Evolutionary conservation across 208 protist genomes (phyloP).

Genomic region (Phytomonas sp.): DNA sequence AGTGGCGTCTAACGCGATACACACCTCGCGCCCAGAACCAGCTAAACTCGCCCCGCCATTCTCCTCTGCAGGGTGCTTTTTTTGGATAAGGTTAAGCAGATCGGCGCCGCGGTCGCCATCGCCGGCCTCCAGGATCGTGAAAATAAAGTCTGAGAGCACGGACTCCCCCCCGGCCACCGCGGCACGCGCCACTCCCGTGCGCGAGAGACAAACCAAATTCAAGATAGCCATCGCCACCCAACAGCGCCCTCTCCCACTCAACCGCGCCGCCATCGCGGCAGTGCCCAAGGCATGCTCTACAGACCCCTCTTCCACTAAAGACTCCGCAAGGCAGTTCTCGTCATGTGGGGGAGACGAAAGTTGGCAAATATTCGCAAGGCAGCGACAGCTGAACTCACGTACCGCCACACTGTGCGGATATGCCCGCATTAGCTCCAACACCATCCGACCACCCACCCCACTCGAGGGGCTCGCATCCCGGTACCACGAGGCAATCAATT

Average conservation of each 20-base stretch:
- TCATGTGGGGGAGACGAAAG: slow-evolving; percentile 17
- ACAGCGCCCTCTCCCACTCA: slow-evolving; percentile 38
- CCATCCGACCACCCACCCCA: slow-evolving; percentile 17
- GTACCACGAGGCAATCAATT: slow-evolving; percentile 18
- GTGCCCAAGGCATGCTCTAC: slow-evolving; percentile 61
- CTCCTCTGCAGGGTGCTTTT: slow-evolving; percentile 7
- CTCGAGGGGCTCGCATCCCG: not conserved
- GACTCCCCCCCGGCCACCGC: slow-evolving; percentile 32
- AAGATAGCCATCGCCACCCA: slow-evolving; percentile 53
- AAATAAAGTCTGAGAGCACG: slow-evolving; percentile 33
- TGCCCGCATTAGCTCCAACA: slow-evolving; percentile 41
- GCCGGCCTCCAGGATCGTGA: slow-evolving; percentile 20
- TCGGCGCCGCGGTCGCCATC: not conserved
- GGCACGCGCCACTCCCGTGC: slow-evolving; percentile 24
- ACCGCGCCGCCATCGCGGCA: slow-evolving; percentile 25
- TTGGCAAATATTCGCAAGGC: slow-evolving; percentile 76
- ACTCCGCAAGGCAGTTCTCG: slow-evolving; percentile 24
- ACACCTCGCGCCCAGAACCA: slow-evolving; percentile 11
- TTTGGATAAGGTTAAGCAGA: not conserved
- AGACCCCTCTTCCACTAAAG: slow-evolving; percentile 48
- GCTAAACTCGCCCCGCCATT: not conserved
- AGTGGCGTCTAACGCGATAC: slow-evolving; percentile 42
- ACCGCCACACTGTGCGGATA: slow-evolving; percentile 44
- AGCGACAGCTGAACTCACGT: slow-evolving; percentile 70
- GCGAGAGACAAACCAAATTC: slow-evolving; percentile 65